phyloP scores from a whole-genome alignment of 192 early-diverging fungal genomes.

The Backusella macrospora region DNA sequence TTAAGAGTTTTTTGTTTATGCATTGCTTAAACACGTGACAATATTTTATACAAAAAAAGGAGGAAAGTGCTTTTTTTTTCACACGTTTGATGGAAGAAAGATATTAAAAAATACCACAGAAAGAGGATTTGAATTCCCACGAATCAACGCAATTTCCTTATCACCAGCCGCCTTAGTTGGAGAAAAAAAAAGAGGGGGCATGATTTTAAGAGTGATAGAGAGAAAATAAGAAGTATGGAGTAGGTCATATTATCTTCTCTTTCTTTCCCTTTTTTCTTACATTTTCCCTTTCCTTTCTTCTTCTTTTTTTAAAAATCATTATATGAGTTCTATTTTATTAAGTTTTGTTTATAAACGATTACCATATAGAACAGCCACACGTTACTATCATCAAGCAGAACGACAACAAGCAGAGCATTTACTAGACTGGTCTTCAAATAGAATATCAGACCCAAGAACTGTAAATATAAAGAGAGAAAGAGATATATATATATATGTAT shows the following conservation, averaged over 20 bases:
- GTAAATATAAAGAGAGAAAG: neutral
- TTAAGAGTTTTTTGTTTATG: neutral
- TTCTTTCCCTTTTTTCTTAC: neutral
- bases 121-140: neutral
- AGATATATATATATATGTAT: too few species aligned
- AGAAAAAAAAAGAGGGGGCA: neutral
- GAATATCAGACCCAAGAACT: conserved; percentile 17
- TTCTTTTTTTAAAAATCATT: neutral
- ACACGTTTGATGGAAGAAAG: neutral
- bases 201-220: too few species aligned
- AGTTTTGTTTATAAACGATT: neutral
- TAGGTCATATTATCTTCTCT: neutral
- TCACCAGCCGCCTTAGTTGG: neutral
- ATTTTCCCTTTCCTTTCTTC: neutral
- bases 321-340: neutral
- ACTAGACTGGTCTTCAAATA: neutral
- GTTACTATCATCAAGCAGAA: neutral
- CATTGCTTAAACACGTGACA: neutral
- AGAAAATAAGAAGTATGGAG: too few species aligned
- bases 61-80: neutral
- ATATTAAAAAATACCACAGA: conserved; percentile 3
- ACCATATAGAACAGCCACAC: neutral
- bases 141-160: neutral
- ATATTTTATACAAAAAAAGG: too few species aligned
- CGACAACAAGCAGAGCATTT: neutral